Evolutionary conservation across 2,329 filamentous ascomycete species (phyloP).

Genomic region (Akanthomyces dipterigenus): DNA sequence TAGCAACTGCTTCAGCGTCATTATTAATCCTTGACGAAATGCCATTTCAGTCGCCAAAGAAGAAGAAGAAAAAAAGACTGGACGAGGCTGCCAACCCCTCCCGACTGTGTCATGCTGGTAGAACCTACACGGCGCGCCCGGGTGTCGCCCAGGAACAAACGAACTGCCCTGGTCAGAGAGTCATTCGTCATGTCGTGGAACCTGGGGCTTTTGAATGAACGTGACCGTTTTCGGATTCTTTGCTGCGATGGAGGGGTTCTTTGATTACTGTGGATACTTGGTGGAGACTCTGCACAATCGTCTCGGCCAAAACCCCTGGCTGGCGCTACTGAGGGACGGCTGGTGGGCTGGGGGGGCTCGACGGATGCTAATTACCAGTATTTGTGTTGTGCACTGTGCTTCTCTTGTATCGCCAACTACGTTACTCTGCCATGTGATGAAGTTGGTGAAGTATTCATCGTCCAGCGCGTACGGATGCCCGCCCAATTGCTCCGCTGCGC

Average conservation of each 20-base stretch:
- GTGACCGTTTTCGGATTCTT: neutral
- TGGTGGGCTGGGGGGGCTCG: neutral
- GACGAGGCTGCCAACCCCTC: too few species aligned
- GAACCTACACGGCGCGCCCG: too few species aligned
- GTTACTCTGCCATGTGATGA: neutral
- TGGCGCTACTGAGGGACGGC: neutral
- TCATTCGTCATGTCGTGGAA: neutral
- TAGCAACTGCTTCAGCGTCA: too few species aligned
- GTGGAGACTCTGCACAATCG: constrained; percentile 9
- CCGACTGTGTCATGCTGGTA: too few species aligned
- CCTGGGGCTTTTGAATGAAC: too few species aligned
- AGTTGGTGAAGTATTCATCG: neutral
- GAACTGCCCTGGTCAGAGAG: neutral
- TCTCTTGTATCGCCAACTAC: neutral
- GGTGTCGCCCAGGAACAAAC: neutral
- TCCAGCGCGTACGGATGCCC: neutral
- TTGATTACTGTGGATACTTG: constrained; percentile 9
- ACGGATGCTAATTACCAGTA: too few species aligned
- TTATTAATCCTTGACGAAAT: too few species aligned
- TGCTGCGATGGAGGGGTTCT: neutral
- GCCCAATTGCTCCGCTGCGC: neutral
- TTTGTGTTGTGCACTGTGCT: neutral
- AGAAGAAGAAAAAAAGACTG: too few species aligned
- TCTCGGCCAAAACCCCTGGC: neutral
- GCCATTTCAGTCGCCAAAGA: too few species aligned